Conservation (phyloP, 768 basidiomycete genomes). For the Russula griseocarnosa region DNA sequence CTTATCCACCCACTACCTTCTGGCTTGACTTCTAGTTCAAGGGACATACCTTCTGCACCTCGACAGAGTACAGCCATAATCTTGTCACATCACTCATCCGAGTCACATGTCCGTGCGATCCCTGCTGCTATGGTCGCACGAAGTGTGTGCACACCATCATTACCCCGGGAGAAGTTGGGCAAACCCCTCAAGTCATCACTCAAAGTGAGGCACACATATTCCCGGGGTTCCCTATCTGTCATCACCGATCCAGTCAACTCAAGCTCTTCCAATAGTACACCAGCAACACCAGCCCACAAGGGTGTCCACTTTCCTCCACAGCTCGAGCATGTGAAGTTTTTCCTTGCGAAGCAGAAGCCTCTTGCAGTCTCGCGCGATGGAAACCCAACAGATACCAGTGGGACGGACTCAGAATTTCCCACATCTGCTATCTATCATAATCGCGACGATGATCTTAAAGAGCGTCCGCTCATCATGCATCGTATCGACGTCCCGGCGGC, state of each 20-base stretch:
- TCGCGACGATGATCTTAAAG: slow-evolving; percentile 34
- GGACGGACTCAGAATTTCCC: slow-evolving; percentile 72
- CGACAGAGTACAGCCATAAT: neutral
- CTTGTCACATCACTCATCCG: slow-evolving; percentile 21
- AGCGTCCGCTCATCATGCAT: slow-evolving; percentile 50
- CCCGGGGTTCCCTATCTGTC: slow-evolving; percentile 49
- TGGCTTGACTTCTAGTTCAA: slow-evolving; percentile 11
- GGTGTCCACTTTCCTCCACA: slow-evolving; percentile 90
- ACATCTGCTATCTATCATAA: slow-evolving; percentile 58
- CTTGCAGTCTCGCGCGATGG: slow-evolving; percentile 89
- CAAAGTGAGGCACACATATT: slow-evolving; percentile 56
- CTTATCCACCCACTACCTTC: neutral
- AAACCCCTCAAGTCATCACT: slow-evolving; percentile 89
- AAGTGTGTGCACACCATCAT: neutral
- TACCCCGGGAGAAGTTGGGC: slow-evolving; percentile 89
- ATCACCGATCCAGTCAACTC: slow-evolving; percentile 40
- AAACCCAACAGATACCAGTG: slow-evolving; percentile 79
- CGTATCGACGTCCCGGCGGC: slow-evolving; percentile 62
- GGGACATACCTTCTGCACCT: slow-evolving; percentile 13
- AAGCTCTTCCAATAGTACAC: slow-evolving; percentile 62
- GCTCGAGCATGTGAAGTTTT: slow-evolving; percentile 91
- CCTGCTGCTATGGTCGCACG: slow-evolving; percentile 9
- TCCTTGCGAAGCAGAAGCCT: slow-evolving; percentile 92
- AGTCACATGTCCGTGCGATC: slow-evolving; percentile 22
- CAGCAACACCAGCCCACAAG: slow-evolving; percentile 76